Base-by-base conservation (phyloP, 2,329 filamentous ascomycete genomes). In the Metarhizium guizhouense region DNA sequence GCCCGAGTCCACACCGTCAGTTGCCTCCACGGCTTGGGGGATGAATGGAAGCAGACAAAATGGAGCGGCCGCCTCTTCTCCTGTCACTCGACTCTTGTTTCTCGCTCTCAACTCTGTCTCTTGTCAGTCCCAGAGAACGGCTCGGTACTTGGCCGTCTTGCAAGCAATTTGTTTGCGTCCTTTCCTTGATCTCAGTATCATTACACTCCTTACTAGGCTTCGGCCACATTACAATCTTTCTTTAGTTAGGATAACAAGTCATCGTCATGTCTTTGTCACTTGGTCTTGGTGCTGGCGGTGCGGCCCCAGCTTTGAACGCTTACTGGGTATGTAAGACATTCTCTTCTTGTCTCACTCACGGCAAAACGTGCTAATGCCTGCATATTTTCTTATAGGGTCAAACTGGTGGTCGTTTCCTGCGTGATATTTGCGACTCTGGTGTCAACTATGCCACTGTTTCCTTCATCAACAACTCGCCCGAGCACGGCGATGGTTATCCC, bases 391-490 rank as follows among this genome's bases (percentile, higher is more conserved):
- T 7, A 1, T 36, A 73, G 71, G 73, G 73, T 13, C 72, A 75
- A 66, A 56, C 60, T 18, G 64, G 66, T 5, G 53, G 54, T 30
- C 68, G 72, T 25, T 51, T 64, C 29, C 66, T 76, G 20, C 58
- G 62, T 20, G 53, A 62, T 10, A 68, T 72, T 60, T 75, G 73
- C 57, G 67, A 71, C 60, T 61, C 61, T 52, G 68, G 67, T 14
- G 64, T 73, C 45, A 67, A 72, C 52, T 73, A 67, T 54, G 67
- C 72, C 43, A 70, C 72, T 2, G 57, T 75, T 29, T 62, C 65
- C 38, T 74, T 75, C 56, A 65, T 75, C 56, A 72, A 68, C 60
- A 57, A 60, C 49, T 63, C 71, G 18, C 72, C 73, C 6, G 70
- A 74, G 62, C 63, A 73, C 54, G 62, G 64, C 54, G 20, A 36